Base-by-base conservation (phyloP, 2,329 filamentous ascomycete species). In the Hymenoscyphus linearis region DNA sequence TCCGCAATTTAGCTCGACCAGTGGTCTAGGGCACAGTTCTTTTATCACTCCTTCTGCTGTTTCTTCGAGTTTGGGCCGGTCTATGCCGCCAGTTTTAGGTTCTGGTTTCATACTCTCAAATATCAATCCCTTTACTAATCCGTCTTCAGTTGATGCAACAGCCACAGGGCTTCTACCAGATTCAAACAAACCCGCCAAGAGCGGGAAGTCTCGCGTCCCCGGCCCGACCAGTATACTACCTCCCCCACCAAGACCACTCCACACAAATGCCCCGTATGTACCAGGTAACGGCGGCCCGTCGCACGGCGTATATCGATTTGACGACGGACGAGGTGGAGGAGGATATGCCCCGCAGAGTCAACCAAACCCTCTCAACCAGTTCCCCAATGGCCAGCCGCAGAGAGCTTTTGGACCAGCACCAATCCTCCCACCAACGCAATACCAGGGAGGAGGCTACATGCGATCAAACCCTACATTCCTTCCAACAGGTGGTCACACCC, bases 371-470 rank as follows among this genome's bases (percentile, higher is more conserved):
- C 26, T 34, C n/a, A 35, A 47, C 16, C 27, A 55, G 3, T 55
- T n/a, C 26, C 14, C n/a, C 22, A 4, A 37, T 34, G 27, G 5
- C 27, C 44, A 18, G 37, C 5, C 16, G 10, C 52, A 53, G 26
- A 53, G 26, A 16, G n/a, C 26, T 14, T 34, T 26, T 22, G 26
- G 40, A n/a, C 36, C 16, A 31, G 6, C 55, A 31, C 55, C 55
- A 22, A 47, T 57, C 22, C 25, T 44, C 6, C 55, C 55, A 4
- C 55, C 55, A n/a, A 35, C 25, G 10, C 55, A 57, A 47, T 57
- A 44, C n/a, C 55, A 57, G 7, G 55, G 55, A 44, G 55, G 55
- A 44, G 55, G 55, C 4, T 47, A 57, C 36, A 57, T 57, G 55
- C 55, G 26, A 50, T n/a, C 3, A 16, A 13, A 16, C 22, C 52